Evolutionary conservation across 2,329 filamentous ascomycete genomes (phyloP).

Genomic region (Talaromyces sp.): DNA sequence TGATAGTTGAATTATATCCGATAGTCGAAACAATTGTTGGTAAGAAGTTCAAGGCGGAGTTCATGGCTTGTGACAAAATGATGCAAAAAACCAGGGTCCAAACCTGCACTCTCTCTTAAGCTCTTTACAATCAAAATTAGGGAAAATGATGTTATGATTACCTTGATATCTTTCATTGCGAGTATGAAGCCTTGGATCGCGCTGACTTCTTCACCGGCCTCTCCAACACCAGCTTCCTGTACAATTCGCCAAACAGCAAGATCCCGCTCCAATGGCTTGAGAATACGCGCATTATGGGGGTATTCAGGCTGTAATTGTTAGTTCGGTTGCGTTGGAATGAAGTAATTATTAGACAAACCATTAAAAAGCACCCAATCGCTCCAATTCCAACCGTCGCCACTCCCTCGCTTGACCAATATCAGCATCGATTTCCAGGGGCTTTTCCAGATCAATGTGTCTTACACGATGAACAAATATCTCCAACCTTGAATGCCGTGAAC

Average conservation of each 20-base stretch:
- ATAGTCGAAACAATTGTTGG: slow-evolving; percentile 24
- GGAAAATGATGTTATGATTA: neutral
- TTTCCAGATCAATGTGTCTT: too few relatives aligned
- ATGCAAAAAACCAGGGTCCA: neutral
- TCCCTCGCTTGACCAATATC: neutral
- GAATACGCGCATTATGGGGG: neutral
- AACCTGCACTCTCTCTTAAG: neutral
- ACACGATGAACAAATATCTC: slow-evolving; percentile 1
- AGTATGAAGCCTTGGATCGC: neutral
- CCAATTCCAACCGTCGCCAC: neutral
- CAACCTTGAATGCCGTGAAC: slow-evolving; percentile 4
- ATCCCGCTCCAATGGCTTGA: neutral
- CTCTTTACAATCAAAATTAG: too few relatives aligned
- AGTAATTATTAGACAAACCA: neutral
- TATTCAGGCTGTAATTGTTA: neutral
- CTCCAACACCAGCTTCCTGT: neutral
- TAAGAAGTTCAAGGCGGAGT: slow-evolving; percentile 31
- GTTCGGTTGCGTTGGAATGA: neutral
- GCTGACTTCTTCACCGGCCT: neutral
- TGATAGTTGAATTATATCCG: slow-evolving; percentile 21
- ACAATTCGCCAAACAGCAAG: neutral
- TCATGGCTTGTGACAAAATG: neutral
- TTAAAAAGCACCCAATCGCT: neutral
- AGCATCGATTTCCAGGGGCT: too few relatives aligned
- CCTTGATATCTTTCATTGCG: neutral